These are phyloP conservation scores for Exobasidium rhododendri DNA, from an alignment of 1,284 basidiomycete species.

Conservation along the genomic window DNA sequence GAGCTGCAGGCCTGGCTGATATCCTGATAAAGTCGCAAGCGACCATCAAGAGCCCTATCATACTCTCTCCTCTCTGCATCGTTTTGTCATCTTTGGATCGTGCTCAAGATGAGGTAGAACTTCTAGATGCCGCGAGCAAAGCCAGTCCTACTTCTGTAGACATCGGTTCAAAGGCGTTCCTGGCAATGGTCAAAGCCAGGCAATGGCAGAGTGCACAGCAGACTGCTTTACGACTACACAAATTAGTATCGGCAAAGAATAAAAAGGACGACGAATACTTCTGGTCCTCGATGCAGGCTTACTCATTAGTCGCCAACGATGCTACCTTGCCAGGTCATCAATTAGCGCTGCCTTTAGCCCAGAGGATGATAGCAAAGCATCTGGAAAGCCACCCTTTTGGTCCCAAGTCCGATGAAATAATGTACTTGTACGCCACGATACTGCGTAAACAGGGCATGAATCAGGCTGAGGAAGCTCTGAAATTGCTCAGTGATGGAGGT, in stretches of 20 bases:
- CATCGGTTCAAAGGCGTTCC: conserved; percentile 74
- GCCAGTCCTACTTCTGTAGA: conserved; percentile 74
- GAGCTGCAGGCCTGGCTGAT: conserved; percentile 71
- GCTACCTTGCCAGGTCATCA: conserved; percentile 56
- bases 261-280: conserved; percentile 74
- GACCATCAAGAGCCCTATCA: conserved; percentile 60
- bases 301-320: conserved; percentile 63
- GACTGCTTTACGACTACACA: conserved; percentile 30
- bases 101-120: conserved; percentile 58
- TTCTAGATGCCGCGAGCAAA: conserved; percentile 53
- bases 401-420: conserved; percentile 68
- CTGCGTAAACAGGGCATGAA: conserved; percentile 63
- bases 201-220: conserved; percentile 49
- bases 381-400: conserved; percentile 71
- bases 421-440: conserved; percentile 70
- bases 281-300: conserved; percentile 76
- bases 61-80: background rate
- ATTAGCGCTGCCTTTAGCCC: conserved; percentile 66
- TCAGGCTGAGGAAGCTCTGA: conserved; percentile 60
- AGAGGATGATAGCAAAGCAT: conserved; percentile 64
- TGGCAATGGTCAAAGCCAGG: conserved; percentile 56
- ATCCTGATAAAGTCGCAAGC: conserved; percentile 73
- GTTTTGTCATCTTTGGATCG: conserved; percentile 71
- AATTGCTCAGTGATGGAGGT: conserved; percentile 66
- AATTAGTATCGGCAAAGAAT: conserved; percentile 65